Base-by-base conservation (phyloP, 2,329 filamentous ascomycete species). In the Byssochlamys sp. region DNA sequence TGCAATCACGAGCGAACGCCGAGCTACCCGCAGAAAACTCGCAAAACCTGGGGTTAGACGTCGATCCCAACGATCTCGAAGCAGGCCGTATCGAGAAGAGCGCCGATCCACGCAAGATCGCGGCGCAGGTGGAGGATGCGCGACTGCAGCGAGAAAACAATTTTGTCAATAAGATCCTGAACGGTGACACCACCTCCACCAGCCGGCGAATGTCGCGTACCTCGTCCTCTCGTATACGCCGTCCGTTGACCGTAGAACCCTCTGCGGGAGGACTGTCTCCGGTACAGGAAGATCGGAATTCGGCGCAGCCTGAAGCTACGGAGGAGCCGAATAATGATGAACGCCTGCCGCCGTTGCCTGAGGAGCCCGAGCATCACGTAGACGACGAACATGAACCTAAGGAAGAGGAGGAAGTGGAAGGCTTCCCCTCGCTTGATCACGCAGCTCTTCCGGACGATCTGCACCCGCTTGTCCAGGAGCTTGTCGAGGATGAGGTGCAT, bases 401-500 rank as follows among this genome's bases (percentile, higher is more conserved):
- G 11, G 54, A 55, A 26, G 55, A 61, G 2, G 58, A 61, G 1
- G 56, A 59, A 11, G 54, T 61, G 10, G 45, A 60, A 4, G 61
- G 63, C 19, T 45, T 66, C 14, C 61, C 65, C 1, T 59, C 57
- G 3, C 53, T 68, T 6, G 66, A 73, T 14, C 68, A 77, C 31
- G 64, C 66, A 0, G 65, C 71, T 0, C 65, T 72, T 7, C 71
- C 72, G 9, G 73, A 78, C 4, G 73, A 78, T n/a, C 64, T 79
- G 49, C 73, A 76, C 26, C 73, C 76, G 1, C 66, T 78, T 48
- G 68, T 77, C 0, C 73, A 77, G 55, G 68, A 75, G 12, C 62
- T 72, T 1, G 67, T 75, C 35, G 76, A 77, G 60, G 75, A 80
- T 19, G 78, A 79, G 61, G 71, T 81, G 28, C 76, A 80, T 55